Evolutionary conservation across 2,329 filamentous ascomycete genomes (phyloP), one percentile per base, ranked within the genome.

Genomic region (Alternaria sp.): DNA sequence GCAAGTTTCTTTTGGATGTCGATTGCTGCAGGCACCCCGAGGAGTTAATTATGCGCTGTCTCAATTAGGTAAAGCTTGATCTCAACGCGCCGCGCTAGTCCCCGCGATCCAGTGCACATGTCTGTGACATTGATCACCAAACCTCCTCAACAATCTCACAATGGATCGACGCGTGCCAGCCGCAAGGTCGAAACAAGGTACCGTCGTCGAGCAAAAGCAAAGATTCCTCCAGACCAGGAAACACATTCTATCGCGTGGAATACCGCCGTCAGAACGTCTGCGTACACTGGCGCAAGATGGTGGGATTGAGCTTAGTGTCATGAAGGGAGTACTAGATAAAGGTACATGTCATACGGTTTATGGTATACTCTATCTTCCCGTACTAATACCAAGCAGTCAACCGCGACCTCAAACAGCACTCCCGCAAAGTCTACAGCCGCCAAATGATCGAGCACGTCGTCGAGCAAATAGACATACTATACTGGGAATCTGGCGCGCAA

Each of bases 361-460:
- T 7, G n/a, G 34, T 4, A 3, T 4, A 2, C 2, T 28, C 2
- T 5, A 11, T 3, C 8, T 2, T 5, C 3, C 21, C 34, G 24
- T 33, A 34, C 41, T 62, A 23, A 63, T 5, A 17, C 3, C n/a
- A 4, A 24, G n/a, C 10, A 84, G 84, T 90, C 11, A 90, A 90
- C 71, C 84, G 87, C 59, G 78, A 82, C 14, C 77, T 91, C 13
- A 83, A 85, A 63, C 86, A 89, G 65, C 90, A 92, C 72, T 83
- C 83, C 29, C 85, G 85, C 34, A 83, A 87, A 54, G 86, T 87
- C 5, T 91, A 91, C 72, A 84, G 87, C 14, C 84, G 88, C 0
- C 87, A 90, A 66, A 88, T 89, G n/a, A 86, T 84, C 51, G 84
- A 89, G 34, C 88, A 90, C 68, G 84, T 92, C 17, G 88, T 89